Conservation (phyloP, 2,329 filamentous ascomycete genomes). For the Lachnellula arida region DNA sequence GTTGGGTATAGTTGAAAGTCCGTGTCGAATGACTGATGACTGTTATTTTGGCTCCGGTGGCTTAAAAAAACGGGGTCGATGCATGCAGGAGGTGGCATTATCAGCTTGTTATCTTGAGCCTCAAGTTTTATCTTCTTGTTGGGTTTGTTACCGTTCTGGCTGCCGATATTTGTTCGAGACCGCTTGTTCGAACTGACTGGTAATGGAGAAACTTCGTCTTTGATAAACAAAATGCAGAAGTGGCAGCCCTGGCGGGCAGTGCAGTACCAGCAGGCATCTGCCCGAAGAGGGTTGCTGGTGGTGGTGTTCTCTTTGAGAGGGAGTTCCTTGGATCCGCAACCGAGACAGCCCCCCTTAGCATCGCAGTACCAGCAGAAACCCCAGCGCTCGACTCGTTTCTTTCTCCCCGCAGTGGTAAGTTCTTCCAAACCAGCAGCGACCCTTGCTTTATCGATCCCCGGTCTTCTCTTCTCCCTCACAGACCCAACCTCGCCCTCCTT, state of each 20-base stretch:
- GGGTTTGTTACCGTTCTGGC: neutral
- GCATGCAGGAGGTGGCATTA: too few species aligned
- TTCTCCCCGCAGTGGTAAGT: constrained; percentile 11
- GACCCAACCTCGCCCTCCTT: neutral
- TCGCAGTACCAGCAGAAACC: constrained; percentile 23
- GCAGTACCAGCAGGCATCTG: neutral
- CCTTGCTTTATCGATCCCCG: constrained; percentile 22
- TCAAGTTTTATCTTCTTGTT: neutral
- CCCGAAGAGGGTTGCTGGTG: neutral
- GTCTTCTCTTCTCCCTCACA: constrained; percentile 19
- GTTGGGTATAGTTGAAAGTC: neutral
- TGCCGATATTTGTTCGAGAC: neutral
- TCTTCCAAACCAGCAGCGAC: constrained; percentile 20
- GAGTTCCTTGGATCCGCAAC: constrained; percentile 12
- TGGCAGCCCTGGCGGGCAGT: neutral
- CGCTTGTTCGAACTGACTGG: neutral
- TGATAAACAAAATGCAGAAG: neutral
- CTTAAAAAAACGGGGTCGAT: neutral
- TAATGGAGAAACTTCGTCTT: neutral
- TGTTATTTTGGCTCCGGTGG: neutral
- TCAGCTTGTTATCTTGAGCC: neutral
- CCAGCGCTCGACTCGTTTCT: constrained; percentile 8
- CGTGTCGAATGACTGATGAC: neutral
- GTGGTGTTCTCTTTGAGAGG: neutral
- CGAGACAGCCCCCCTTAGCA: constrained; percentile 12